Base-by-base conservation (phyloP, 805 yeast species). In the Pichia nakasei region DNA sequence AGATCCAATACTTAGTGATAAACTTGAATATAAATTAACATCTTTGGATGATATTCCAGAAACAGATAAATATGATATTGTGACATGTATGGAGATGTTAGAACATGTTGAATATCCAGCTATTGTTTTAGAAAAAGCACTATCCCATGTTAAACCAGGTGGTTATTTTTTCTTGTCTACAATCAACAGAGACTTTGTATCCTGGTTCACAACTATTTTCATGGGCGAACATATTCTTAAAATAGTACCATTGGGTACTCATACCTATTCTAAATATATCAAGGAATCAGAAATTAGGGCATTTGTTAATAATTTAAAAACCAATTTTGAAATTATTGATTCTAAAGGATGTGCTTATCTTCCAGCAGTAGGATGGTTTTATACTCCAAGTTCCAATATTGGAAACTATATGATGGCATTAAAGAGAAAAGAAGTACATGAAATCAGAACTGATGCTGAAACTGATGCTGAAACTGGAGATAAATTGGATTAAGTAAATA, bases 351-450 rank as follows among this genome's bases (percentile, higher is more conserved):
- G 95, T 55, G 65, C 85, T 45, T 93, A 84, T 59, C 60, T 89
- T 26, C 97, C 97, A 4, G 71, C 80, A 9, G 69, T 66, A 36
- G 98, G 96, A 1, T 93, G 97, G 98, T 70, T 69, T 31, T 80
- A 82, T 54, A 84, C 86, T 19, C 57, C 64, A 18, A 66, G 63
- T 40, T 70, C 81, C 2, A 66, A 72, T 41, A 66, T 80, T 18
- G 97, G 98, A 2, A 91, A 91, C 62, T 91, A 87, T 61, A 77
- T 88, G 60, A 76, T 89, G 84, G 97, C 97, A 0, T 73, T 87
- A n/a, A 76, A 68, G 60, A 73, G 77, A 64, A 51, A 47, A 24
- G n/a, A 24, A 36, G 12, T 20, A 8, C n/a, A n/a, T n/a, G n/a
- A n/a, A n/a, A n/a, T n/a, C n/a, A n/a, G n/a, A n/a, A n/a, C n/a